Percentiles rank a stretch among this genome's conserved stretches.
phyloP scores from a whole-genome alignment of 768 basidiomycete genomes.

The Termitomyces sp. region DNA sequence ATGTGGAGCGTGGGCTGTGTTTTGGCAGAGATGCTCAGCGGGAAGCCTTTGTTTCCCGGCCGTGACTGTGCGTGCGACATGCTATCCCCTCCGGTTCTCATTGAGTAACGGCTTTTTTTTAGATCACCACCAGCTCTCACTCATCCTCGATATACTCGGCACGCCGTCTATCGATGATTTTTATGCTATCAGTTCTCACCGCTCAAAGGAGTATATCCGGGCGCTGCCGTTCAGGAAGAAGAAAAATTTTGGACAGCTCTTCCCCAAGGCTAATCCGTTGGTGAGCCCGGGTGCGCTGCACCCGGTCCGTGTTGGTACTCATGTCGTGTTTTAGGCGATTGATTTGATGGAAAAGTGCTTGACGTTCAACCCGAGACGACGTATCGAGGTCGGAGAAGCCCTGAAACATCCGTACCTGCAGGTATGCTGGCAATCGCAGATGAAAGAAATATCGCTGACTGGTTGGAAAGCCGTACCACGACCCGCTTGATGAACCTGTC shows the following conservation, averaged over 20 bases:
- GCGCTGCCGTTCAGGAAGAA: slow-evolving; percentile 85
- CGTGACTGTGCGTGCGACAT: slow-evolving; percentile 68
- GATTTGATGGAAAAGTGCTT: slow-evolving; percentile 78
- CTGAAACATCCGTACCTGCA: slow-evolving; percentile 77
- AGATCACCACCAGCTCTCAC: slow-evolving; percentile 92
- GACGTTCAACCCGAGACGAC: slow-evolving; percentile 80
- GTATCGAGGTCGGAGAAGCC: slow-evolving; percentile 85
- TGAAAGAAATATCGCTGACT: background rate
- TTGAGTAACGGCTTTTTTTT: background rate
- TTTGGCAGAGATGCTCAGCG: slow-evolving; percentile 86
- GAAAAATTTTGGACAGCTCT: slow-evolving; percentile 62
- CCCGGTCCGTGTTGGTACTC: background rate
- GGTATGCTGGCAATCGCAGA: background rate
- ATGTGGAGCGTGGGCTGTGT: slow-evolving; percentile 88
- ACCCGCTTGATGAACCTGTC: slow-evolving; percentile 83
- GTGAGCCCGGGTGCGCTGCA: slow-evolving; percentile 27
- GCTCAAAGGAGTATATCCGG: slow-evolving; percentile 82
- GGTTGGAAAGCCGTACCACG: slow-evolving; percentile 71
- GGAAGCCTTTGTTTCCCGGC: slow-evolving; percentile 95
- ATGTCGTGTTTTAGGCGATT: slow-evolving; percentile 42
- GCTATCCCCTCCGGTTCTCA: background rate
- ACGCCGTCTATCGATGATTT: slow-evolving; percentile 91
- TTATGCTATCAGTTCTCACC: slow-evolving; percentile 79
- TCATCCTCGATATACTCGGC: slow-evolving; percentile 93
- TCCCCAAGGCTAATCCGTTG: slow-evolving; percentile 69